Evolutionary conservation across 331 rosid species (phyloP).

Genomic region (Rosa hybrid): DNA sequence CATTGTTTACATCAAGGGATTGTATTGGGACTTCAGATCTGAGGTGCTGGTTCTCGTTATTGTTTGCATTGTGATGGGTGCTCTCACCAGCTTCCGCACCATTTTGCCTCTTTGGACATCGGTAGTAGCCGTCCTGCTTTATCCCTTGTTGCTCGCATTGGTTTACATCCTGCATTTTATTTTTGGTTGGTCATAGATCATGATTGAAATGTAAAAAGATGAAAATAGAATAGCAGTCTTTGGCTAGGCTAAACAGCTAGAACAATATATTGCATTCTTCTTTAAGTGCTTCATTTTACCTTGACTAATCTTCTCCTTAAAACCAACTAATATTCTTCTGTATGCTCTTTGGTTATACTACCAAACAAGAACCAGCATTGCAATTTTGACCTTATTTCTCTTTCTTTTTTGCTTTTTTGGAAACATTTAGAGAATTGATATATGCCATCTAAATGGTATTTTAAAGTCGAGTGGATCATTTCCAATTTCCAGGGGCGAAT

Average conservation of each 20-base stretch:
- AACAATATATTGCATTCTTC: background rate
- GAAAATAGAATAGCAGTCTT: background rate
- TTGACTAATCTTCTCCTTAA: background rate
- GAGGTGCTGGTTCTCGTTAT: constrained; percentile 78
- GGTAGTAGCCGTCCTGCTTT: constrained; percentile 66
- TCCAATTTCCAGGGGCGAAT: background rate
- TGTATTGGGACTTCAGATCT: constrained; percentile 85
- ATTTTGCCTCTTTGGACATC: constrained; percentile 86
- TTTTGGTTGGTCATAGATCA: constrained; percentile 80
- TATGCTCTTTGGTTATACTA: background rate
- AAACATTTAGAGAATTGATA: background rate
- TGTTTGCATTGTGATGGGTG: constrained; percentile 65
- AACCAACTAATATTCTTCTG: background rate
- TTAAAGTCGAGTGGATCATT: background rate
- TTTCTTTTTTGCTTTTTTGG: background rate
- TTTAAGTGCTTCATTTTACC: background rate
- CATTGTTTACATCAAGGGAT: constrained; percentile 67
- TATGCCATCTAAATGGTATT: background rate
- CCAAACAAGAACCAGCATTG: background rate
- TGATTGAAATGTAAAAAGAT: no score
- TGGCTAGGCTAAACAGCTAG: background rate
- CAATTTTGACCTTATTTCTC: background rate
- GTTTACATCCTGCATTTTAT: constrained; percentile 76
- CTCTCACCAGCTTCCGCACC: constrained; percentile 70
- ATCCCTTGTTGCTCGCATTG: constrained; percentile 75